Conservation (phyloP, 192 early-diverging fungal genomes). For the Backusella circina region DNA sequence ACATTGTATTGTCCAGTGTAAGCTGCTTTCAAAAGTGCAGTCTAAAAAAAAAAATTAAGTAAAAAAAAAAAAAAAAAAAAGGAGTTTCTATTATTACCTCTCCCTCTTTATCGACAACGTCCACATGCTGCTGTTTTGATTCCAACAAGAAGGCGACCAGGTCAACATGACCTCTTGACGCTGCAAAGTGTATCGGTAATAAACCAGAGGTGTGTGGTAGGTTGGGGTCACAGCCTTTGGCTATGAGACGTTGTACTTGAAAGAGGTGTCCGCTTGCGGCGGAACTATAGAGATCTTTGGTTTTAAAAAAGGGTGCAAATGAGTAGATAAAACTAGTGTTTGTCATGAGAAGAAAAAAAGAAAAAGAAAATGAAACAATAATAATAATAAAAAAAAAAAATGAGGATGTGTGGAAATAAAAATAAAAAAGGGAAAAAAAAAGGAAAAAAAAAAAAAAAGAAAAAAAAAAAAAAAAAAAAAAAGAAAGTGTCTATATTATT, state of each 20-base stretch:
- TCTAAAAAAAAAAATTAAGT: conserved; percentile 37
- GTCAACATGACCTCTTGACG: conserved; percentile 47
- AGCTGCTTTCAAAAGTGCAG: conserved; percentile 66
- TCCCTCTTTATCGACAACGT: conserved; percentile 57
- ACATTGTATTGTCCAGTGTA: conserved; percentile 54
- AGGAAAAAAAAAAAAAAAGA: no score
- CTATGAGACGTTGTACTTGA: neutral
- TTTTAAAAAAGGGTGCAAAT: neutral
- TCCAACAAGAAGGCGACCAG: conserved; percentile 53
- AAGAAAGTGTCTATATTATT: no score
- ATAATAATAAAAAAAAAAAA: neutral
- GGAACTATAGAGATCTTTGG: neutral
- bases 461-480: no score
- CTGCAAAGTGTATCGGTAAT: conserved; percentile 55
- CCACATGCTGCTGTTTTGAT: conserved; percentile 48
- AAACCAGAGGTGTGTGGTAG: conserved; percentile 34
- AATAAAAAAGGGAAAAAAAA: neutral
- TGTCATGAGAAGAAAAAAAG: neutral
- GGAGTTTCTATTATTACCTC: conserved; percentile 37
- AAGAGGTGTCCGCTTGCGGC: neutral
- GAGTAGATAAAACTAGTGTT: neutral
- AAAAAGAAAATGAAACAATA: neutral
- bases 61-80: neutral
- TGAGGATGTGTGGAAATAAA: neutral
- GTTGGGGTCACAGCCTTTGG: neutral